A percentile compares a stretch with the other conserved stretches of the same genome.
Conservation (phyloP, 495 filamentous ascomycete species). For the Penicillium waksmanii region DNA sequence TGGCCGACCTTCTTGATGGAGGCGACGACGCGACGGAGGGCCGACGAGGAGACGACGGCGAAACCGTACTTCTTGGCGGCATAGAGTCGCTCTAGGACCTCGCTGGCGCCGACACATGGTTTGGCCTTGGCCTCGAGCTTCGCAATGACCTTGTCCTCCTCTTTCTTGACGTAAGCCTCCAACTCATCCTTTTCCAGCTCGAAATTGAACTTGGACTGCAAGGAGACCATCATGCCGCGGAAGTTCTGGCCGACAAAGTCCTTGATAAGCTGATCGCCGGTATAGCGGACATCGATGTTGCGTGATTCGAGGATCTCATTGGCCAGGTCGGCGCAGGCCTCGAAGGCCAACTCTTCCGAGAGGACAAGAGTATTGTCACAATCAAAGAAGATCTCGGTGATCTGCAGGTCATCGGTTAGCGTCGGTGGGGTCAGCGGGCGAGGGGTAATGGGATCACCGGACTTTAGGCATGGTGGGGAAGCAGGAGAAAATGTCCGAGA, state of each 20-base stretch:
- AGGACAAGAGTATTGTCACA: constrained; percentile 98
- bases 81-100: constrained; percentile 67
- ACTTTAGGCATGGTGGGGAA: constrained; percentile 52
- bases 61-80: constrained; percentile 69
- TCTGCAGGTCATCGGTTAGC: constrained; percentile 49
- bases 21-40: constrained; percentile 76
- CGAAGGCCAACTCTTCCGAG: constrained; percentile 90
- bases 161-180: constrained; percentile 73
- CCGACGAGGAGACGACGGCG: constrained; percentile 81
- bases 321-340: constrained; percentile 89
- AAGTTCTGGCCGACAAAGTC: constrained; percentile 98
- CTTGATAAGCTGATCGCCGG: constrained; percentile 72
- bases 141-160: constrained; percentile 82
- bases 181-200: constrained; percentile 67
- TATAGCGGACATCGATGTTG: constrained; percentile 72
- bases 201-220: constrained; percentile 79
- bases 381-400: constrained; percentile 86
- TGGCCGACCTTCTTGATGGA: constrained; percentile 80
- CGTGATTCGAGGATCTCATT: constrained; percentile 82
- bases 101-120: constrained; percentile 74
- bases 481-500: constrained; percentile 13
- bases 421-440: constrained; percentile 15
- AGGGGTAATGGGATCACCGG: constrained; percentile 8
- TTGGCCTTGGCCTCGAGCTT: constrained; percentile 73
- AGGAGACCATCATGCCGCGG: constrained; percentile 81